Evolutionary conservation across 441 rosid species (phyloP), one percentile per base, ranked within the genome.

Genomic region (Theobroma grandiflorum): DNA sequence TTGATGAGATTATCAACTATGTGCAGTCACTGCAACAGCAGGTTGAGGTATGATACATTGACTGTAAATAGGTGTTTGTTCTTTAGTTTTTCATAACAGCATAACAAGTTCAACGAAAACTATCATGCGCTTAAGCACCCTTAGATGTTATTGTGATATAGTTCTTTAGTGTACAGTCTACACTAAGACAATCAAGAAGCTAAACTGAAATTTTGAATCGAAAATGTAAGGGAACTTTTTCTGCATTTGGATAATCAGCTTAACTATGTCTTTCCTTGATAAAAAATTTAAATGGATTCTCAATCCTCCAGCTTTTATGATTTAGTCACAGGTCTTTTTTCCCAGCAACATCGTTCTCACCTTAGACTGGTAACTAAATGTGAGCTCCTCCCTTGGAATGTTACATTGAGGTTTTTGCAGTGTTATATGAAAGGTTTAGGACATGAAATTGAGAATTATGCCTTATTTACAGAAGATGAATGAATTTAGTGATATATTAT

Each of bases 21-120:
- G 96, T 92, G 82, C 94, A 92, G 85, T 92, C 96, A 49, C 81
- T 92, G 75, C 96, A 92, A 79, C 94, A 91, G 42, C 96, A 92
- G 84, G 94, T 91, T 18, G 94, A 91, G 93, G 96, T 92, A 88
- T 20, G 86, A 42, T 49, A 50, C 75, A 73, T 35, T 71, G 52
- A 49, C 14, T 52, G 35, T 33, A 38, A 55, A 50, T n/a, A 59
- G 45, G 40, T 50, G 47, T 74, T 62, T 22, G 50, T 66, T 52
- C 38, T 18, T 8, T 7, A 20, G 14, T 42, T 40, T 40, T 74
- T 37, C 9, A 22, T 12, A 31, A 16, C 18, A 15, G 68, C 7
- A 64, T 15, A 37, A 64, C 20, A 35, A 33, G 20, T 35, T 64
- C 11, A 15, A 64, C 37, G 68, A 35, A 35, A 64, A 35, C 8